Evolutionary conservation across 352 stramenopile genomes (phyloP), one percentile per base, ranked within the genome.

Genomic region (Phytophthora podocarpi): DNA sequence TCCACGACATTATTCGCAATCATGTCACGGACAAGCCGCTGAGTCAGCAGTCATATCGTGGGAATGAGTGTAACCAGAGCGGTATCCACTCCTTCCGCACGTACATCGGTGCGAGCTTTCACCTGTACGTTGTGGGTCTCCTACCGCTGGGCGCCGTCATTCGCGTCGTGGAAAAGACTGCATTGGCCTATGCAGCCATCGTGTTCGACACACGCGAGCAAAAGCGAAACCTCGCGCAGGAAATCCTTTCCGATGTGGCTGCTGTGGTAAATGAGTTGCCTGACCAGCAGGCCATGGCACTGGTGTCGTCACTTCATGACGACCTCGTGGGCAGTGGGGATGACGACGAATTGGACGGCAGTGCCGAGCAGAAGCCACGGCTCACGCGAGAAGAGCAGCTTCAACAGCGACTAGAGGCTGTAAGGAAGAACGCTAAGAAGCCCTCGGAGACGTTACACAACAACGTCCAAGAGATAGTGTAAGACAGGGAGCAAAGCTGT

Each of bases 1-100:
- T 93, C 50, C 85, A 93, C 68, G 85, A 93, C 51, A 76, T 93
- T 21, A 87, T 93, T 60, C 84, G 84, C 63, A 90, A 89, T 59
- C 81, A 90, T 59, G 55, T 59, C 9, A 74, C 35, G 16, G 52
- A 43, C 47, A 48, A 72, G 31, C 53, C 45, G 16, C 31, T 71
- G 16, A 59, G 32, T 9, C 70, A 59, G 40, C 58, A 42, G n/a
- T 82, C 80, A 7, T 93, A 90, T 40, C 82, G 84, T 43, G 78
- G 72, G 28, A 74, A 67, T 7, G 84, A 93, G 71, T 91, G 82
- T 28, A 70, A 85, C 21, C 59, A 74, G 61, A 72, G 72, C 59
- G 82, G 82, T 11, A 87, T 93, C 54, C 76, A 85, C 36, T 71
- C 81, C 23, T 93, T 93, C 61, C 76, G 74, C 23, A 90, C 84